Percentiles rank a stretch among this genome's conserved stretches.
These are phyloP conservation scores for Arbutus unedo DNA, from an alignment of 148 eudicot genomes.

Conservation along the genomic window DNA sequence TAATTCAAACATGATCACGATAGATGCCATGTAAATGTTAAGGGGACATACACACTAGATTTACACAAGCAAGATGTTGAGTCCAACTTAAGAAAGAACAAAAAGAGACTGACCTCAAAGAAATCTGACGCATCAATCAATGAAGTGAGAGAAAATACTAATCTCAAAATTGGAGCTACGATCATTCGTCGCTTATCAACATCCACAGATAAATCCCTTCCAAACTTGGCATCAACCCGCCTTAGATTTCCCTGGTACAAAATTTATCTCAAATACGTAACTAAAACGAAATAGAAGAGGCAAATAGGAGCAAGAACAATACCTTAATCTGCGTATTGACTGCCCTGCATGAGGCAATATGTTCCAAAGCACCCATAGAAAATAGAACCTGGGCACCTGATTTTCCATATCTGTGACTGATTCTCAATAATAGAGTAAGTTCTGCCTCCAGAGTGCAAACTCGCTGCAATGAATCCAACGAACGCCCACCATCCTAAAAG, in stretches of 20 bases:
- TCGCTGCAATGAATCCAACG: constrained; percentile 78
- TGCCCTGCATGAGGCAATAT: constrained; percentile 81
- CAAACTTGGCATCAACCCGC: constrained; percentile 47
- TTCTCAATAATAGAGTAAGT: constrained; percentile 77
- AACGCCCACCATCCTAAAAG: constrained; percentile 64
- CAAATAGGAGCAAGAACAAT: constrained; percentile 9
- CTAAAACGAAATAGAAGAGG: constrained; percentile 12
- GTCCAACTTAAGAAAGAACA: not conserved
- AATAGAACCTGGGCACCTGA: constrained; percentile 81
- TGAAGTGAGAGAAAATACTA: constrained; percentile 80
- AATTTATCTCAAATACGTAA: constrained; percentile 11
- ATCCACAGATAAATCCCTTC: constrained; percentile 43
- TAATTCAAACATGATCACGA: too few relatives aligned
- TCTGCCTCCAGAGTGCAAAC: constrained; percentile 90
- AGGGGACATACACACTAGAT: not conserved
- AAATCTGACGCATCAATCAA: constrained; percentile 80
- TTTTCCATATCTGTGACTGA: constrained; percentile 83
- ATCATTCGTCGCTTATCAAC: constrained; percentile 64
- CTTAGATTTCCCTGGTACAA: constrained; percentile 58
- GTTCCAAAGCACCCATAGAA: constrained; percentile 84
- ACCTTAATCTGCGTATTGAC: constrained; percentile 74
- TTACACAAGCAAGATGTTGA: not conserved
- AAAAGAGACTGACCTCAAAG: constrained; percentile 58
- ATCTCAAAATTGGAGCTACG: constrained; percentile 76
- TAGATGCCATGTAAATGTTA: not conserved